Evolutionary conservation across 305 asterid species (phyloP).

Genomic region (Fraxinus albicans): DNA sequence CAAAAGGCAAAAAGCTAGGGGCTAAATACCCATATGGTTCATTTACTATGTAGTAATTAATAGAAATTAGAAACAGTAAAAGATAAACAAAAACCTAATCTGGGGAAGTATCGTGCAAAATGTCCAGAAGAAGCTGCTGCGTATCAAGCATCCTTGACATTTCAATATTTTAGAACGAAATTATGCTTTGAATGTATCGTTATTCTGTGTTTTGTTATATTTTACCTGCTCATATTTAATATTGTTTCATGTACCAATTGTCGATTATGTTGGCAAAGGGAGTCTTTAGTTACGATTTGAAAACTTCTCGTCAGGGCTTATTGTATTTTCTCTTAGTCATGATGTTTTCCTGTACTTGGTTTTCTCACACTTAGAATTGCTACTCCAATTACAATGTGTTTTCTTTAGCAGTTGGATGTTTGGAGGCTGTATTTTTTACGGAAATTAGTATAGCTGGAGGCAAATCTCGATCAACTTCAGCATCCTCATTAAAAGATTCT

Average conservation of each 20-base stretch:
- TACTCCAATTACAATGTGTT: background rate
- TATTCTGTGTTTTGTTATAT: background rate
- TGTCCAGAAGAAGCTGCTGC: background rate
- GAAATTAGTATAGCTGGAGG: conserved; percentile 78
- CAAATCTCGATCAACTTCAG: conserved; percentile 58
- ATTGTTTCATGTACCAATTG: background rate
- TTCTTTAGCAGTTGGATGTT: conserved; percentile 45
- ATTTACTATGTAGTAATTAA: background rate
- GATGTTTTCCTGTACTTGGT: background rate
- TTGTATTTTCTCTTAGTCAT: background rate
- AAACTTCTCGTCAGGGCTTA: background rate
- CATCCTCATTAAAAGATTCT: conserved; percentile 47
- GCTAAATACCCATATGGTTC: background rate
- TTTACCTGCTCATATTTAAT: background rate
- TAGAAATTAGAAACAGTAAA: background rate
- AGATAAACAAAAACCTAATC: background rate
- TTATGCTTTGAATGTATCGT: background rate
- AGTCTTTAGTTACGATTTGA: background rate
- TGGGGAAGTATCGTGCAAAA: background rate
- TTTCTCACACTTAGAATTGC: background rate
- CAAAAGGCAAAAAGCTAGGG: background rate
- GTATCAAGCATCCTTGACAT: background rate
- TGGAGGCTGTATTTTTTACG: conserved; percentile 70
- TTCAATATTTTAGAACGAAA: background rate
- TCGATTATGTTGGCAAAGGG: background rate